Percentiles rank a stretch among this genome's conserved stretches.
These are phyloP conservation scores for Beauveria bassiana DNA, from an alignment of 2,329 filamentous ascomycete species.

Conservation along the genomic window DNA sequence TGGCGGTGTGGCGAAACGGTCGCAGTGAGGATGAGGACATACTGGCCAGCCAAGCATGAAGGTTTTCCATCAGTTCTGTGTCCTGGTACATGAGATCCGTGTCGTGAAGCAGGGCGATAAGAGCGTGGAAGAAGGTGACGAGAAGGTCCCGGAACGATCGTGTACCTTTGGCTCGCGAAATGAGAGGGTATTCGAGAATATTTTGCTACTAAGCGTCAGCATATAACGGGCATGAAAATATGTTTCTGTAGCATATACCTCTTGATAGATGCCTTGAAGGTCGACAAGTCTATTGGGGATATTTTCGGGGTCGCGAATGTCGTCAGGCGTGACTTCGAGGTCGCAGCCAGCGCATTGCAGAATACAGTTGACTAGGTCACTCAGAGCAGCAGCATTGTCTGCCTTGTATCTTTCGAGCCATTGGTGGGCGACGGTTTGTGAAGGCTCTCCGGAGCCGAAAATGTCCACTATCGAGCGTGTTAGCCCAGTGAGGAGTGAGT, in stretches of 20 bases:
- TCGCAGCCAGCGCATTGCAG: conserved; percentile 72
- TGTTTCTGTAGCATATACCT: conserved; percentile 40
- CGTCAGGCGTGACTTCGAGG: conserved; percentile 67
- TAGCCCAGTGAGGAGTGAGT: conserved; percentile 16
- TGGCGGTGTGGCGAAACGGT: conserved; percentile 90
- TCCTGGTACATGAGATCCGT: conserved; percentile 77
- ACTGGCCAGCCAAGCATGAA: conserved; percentile 80
- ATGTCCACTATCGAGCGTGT: conserved; percentile 45
- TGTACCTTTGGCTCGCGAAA: conserved; percentile 70
- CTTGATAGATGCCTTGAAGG: conserved; percentile 81
- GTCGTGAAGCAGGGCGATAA: conserved; percentile 72
- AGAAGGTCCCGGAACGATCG: conserved; percentile 72
- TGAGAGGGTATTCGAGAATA: conserved; percentile 85
- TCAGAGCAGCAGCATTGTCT: conserved; percentile 46
- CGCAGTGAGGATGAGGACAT: conserved; percentile 84
- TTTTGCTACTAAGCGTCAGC: conserved; percentile 43
- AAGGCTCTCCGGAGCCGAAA: conserved; percentile 50
- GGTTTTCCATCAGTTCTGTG: conserved; percentile 71
- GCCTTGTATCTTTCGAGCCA: conserved; percentile 53
- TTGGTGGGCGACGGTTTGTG: conserved; percentile 49
- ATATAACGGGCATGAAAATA: not conserved
- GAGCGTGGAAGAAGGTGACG: conserved; percentile 67
- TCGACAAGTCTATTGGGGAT: conserved; percentile 70
- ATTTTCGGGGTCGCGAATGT: conserved; percentile 86
- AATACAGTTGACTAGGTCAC: conserved; percentile 59